Evolutionary conservation across 768 basidiomycete species (phyloP), one percentile per base, ranked within the genome.

Genomic region (Leccinum sublutescens): DNA sequence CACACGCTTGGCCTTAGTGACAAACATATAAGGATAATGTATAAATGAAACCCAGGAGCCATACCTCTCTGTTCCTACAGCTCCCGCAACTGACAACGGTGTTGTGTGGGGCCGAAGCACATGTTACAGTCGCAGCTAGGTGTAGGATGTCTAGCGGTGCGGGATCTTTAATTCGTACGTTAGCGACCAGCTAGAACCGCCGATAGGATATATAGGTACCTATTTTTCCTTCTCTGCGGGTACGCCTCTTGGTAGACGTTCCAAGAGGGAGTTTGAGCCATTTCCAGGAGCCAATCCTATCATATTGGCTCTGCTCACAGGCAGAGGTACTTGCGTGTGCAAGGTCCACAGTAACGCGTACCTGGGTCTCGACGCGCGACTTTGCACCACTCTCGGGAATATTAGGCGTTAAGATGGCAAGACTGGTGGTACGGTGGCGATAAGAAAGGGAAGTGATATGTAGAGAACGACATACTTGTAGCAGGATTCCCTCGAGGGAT

Each of bases 331-430:
- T 86, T 23, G 85, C 79, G 65, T 88, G 84, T 5, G 88, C 88
- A 52, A 93, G 78, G 68, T 93, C 89, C 40, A 96, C 79, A 3
- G 87, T 84, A 43, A 95, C 84, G 68, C 93, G 86, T 52, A 96
- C 87, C 78, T 96, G 94, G 3, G 94, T 96, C 73, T 96, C 94
- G n/a, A 96, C 94, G 34, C 94, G 85, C 50, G 91, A 93, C 74
- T 96, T 95, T 14, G 93, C 87, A 25, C 93, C 94, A 48, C 79
- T 76, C 65, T 85, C 83, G 5, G 94, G 93, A 55, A 96, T 85
- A 67, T 86, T 92, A 21, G 92, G 90, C 47, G 93, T 85, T 70
- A 92, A 79, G 58, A 96, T 89, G 25, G 90, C 82, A 57, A 94
- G 81, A 66, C 92, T 93, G 65, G 40, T 7, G 23, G 68, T 58